Evolutionary conservation across 73 alveolate species (phyloP).

Genomic region (Stentor roeselii): DNA sequence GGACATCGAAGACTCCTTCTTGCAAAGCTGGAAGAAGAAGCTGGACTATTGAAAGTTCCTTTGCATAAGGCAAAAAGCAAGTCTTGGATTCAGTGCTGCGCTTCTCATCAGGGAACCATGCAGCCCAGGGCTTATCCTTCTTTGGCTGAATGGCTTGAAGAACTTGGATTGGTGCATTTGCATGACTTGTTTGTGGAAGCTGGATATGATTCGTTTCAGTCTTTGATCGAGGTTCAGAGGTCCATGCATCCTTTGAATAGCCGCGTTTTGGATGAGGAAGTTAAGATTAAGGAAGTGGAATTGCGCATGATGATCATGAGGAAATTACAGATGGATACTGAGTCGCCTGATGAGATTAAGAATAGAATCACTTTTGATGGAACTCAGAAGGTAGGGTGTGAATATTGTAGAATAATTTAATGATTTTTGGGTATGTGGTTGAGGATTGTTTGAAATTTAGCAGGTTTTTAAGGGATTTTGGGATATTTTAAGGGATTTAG

Average conservation of each 20-base stretch:
- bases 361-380: not conserved
- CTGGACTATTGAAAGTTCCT: no score
- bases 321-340: not conserved
- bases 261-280: not conserved
- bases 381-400: not conserved
- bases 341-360: no score
- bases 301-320: not conserved
- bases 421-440: no score
- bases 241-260: not conserved
- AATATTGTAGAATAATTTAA: not conserved
- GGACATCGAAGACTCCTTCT: no score
- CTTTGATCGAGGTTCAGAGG: not conserved
- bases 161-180: not conserved
- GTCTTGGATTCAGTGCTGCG: no score
- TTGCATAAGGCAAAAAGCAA: no score
- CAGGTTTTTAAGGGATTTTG: no score
- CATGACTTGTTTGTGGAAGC: not conserved
- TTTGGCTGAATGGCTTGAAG: not conserved
- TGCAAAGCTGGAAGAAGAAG: no score
- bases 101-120: no score
- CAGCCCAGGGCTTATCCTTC: no score
- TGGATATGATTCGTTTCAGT: not conserved
- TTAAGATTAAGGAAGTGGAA: not conserved
- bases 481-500: no score
- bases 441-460: no score